Conservation (phyloP, 495 filamentous ascomycete species). For the Xylaria bambusicola region DNA sequence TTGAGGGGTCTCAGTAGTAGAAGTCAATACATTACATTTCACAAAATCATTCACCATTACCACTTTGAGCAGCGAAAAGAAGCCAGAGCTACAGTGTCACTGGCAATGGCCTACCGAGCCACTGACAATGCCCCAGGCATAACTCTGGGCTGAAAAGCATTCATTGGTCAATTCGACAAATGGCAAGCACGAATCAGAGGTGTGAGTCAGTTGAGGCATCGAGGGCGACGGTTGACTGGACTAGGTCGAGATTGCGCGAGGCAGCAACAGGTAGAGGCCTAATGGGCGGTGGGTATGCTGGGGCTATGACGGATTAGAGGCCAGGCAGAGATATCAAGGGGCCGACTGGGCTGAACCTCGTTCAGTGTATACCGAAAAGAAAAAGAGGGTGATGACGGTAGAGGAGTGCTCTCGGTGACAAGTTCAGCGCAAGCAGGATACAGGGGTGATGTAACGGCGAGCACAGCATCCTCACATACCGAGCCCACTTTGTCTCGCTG, state of each 20-base stretch:
- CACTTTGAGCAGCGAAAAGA: not conserved
- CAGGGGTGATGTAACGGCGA: not conserved
- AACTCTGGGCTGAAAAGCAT: constrained; percentile 2
- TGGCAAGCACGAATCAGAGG: not conserved
- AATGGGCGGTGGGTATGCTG: constrained; percentile 10
- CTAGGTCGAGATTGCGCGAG: constrained; percentile 2
- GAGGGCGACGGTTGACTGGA: not conserved
- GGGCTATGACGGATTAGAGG: constrained; percentile 5
- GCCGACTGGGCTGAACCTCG: not conserved
- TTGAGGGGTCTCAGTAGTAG: no score
- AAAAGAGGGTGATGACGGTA: not conserved
- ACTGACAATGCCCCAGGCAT: constrained; percentile 12
- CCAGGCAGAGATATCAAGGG: constrained; percentile 2
- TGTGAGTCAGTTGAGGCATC: constrained; percentile 15
- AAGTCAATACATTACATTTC: not conserved
- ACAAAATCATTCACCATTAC: not conserved
- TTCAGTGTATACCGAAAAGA: not conserved
- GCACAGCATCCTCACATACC: not conserved
- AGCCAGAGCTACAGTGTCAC: not conserved
- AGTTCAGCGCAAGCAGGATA: not conserved
- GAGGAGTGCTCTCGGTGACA: not conserved
- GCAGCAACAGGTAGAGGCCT: constrained; percentile 5
- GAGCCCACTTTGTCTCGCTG: no score
- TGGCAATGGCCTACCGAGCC: not conserved
- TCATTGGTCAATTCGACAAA: not conserved